Percentiles rank a stretch among this genome's conserved stretches.
Evolutionary conservation across 1,139 yeast species (phyloP).

Genomic region (Maudiozyma humilis): DNA sequence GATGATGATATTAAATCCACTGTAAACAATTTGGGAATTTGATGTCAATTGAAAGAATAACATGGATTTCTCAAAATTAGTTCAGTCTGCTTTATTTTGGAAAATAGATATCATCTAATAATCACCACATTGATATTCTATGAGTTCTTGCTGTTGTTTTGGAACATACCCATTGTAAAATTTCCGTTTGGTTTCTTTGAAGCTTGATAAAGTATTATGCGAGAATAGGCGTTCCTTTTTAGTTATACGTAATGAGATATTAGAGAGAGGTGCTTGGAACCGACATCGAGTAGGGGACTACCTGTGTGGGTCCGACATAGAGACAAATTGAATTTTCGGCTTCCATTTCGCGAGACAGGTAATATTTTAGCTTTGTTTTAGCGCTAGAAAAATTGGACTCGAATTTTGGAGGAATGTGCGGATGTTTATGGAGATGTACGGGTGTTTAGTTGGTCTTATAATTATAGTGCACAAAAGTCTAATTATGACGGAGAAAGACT

Average conservation of each 20-base stretch:
- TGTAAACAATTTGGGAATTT: background rate
- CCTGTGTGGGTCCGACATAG: no score
- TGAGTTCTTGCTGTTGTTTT: background rate
- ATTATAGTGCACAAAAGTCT: no score
- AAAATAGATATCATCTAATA: slow-evolving; percentile 1
- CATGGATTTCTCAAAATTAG: background rate
- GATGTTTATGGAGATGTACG: background rate
- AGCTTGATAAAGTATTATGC: background rate
- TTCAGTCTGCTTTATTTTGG: background rate
- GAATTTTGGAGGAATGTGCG: background rate
- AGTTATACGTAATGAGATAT: no score
- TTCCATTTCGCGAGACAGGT: background rate
- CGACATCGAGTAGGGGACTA: no score
- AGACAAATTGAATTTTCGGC: background rate
- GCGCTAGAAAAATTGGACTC: no score
- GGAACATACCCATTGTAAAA: slow-evolving; percentile 29
- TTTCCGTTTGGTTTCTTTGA: slow-evolving; percentile 26
- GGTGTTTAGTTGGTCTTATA: background rate
- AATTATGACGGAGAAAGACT: no score
- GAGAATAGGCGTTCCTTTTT: no score
- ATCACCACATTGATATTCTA: slow-evolving; percentile 9
- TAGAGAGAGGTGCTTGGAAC: no score
- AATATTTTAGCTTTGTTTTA: no score
- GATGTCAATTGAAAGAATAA: background rate
- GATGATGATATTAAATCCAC: background rate